Evolutionary conservation across 208 protist genomes (phyloP).

Genomic region (Trypanosoma conorhini): DNA sequence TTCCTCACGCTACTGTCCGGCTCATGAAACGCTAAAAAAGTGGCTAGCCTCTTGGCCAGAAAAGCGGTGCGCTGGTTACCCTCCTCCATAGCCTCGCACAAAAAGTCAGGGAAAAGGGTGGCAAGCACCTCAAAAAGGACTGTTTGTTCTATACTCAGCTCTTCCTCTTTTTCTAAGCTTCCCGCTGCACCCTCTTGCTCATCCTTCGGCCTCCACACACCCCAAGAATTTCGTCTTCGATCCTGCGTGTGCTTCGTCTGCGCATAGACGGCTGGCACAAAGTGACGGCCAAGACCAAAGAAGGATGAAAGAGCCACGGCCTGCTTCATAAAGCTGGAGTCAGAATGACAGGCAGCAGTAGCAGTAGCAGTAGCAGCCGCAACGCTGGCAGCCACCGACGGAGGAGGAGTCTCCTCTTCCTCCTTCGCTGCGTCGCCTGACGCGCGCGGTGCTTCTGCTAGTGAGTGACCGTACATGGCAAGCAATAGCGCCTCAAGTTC

Average conservation of each 20-base stretch:
- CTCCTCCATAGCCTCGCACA: background rate
- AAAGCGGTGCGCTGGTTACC: background rate
- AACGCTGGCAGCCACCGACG: no score
- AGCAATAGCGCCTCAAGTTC: background rate
- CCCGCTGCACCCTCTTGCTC: background rate
- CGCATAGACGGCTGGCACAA: background rate
- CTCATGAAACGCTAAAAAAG: conserved; percentile 12
- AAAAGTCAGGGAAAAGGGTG: background rate
- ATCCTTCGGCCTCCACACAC: background rate
- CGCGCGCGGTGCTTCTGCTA: background rate
- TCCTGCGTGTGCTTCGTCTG: background rate
- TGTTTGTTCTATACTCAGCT: background rate
- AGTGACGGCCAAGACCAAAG: background rate
- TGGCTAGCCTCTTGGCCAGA: background rate
- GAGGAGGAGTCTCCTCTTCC: background rate
- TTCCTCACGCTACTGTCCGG: background rate
- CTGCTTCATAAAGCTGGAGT: background rate
- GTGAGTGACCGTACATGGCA: background rate
- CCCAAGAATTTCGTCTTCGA: background rate
- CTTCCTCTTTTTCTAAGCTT: background rate
- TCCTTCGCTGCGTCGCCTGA: background rate
- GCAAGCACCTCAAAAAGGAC: background rate
- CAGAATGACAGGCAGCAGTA: background rate
- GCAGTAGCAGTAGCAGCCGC: background rate
- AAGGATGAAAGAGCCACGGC: background rate